Evolutionary conservation across 2,329 filamentous ascomycete species (phyloP), one percentile per base, ranked within the genome.

Genomic region (Didymellaceae sp.): DNA sequence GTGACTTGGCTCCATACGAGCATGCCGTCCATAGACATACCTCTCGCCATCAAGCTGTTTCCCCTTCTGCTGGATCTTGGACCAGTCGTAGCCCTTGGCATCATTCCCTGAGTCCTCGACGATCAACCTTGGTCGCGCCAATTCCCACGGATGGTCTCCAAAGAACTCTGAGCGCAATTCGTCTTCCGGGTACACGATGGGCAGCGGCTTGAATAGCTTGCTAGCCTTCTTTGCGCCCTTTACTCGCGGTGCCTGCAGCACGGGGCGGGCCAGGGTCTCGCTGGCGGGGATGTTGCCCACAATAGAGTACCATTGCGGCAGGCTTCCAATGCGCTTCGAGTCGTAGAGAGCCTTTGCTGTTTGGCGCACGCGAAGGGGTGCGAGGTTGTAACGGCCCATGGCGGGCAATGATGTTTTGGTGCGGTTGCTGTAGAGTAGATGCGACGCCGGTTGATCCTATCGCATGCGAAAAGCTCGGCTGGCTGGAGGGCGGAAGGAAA

Each of bases 121-220:
- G 37, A 99, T 79, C 51, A 96, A 81, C 61, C 90, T 83, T 45
- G 94, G 94, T 56, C 93, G 83, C 14, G 94, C 94, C 68, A 99
- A 78, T 76, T 99, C 94, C 94, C 94, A 99, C 5, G 94, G 94
- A 72, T 99, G 94, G 73, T 99, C 93, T 67, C 82, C 85, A 78
- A 90, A 99, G 77, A 97, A 99, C 21, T 86, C 84, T 61, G 77
- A 80, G 57, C 94, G 87, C 66, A 99, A 80, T 53, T 78, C 75
- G 75, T 99, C 94, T 73, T 99, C 94, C 53, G 88, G 84, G 71
- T 94, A 97, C 45, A 77, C 78, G 57, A 99, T 86, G 50, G 79
- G 76, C 58, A 91, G 83, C 1, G 94, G 94, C 63, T 86, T 85
- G 79, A 92, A 97, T 63, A 96, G 77, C 62, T 86, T 85, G 74